Conservation (phyloP, 2,329 filamentous ascomycete genomes). For the Diaporthe australafricana region DNA sequence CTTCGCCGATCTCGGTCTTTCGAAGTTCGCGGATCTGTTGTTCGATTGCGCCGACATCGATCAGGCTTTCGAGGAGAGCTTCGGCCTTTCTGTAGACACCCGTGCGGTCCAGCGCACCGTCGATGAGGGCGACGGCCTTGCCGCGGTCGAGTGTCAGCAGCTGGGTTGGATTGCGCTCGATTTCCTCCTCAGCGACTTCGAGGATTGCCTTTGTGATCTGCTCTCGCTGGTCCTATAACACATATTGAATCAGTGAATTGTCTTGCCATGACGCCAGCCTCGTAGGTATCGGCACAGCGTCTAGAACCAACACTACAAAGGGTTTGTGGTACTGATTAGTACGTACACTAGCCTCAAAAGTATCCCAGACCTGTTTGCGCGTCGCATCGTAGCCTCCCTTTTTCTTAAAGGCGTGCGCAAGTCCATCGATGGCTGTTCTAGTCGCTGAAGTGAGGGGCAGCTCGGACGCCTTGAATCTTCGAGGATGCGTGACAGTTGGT, state of each 20-base stretch:
- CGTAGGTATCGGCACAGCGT: neutral
- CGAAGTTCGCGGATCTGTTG: constrained; percentile 76
- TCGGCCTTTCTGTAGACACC: constrained; percentile 81
- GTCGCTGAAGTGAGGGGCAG: constrained; percentile 80
- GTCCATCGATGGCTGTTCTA: constrained; percentile 76
- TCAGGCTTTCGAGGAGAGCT: constrained; percentile 73
- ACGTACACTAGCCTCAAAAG: constrained; percentile 77
- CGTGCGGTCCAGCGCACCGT: constrained; percentile 81
- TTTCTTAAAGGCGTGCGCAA: constrained; percentile 87
- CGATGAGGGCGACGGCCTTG: constrained; percentile 80
- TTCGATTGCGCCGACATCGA: constrained; percentile 77
- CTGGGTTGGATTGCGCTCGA: constrained; percentile 78
- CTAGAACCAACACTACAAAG: too few relatives aligned
- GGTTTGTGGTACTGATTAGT: neutral
- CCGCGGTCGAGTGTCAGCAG: constrained; percentile 79
- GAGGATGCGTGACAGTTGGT: constrained; percentile 30
- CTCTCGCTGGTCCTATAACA: constrained; percentile 73
- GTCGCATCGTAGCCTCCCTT: constrained; percentile 85
- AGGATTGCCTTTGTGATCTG: constrained; percentile 75
- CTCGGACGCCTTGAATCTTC: constrained; percentile 79
- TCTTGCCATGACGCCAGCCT: neutral
- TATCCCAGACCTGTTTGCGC: constrained; percentile 81
- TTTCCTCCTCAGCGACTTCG: constrained; percentile 77
- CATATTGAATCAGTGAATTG: neutral
- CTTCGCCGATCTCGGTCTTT: constrained; percentile 74